Evolutionary conservation across 2,329 filamentous ascomycete species (phyloP).

Genomic region (Fusarium sp.): DNA sequence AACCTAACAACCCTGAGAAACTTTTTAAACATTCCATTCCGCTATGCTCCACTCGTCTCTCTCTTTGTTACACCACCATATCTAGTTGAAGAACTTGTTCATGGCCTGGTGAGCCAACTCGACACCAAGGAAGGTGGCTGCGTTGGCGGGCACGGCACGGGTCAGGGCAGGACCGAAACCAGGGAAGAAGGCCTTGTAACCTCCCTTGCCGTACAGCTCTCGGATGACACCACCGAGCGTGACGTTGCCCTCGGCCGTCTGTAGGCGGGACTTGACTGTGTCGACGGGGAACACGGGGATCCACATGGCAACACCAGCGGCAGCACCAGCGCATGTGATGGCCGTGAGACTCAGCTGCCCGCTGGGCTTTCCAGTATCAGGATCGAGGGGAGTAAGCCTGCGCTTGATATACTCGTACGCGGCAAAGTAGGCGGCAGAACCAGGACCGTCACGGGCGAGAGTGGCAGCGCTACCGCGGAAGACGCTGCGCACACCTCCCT

Average conservation of each 20-base stretch:
- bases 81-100: constrained; percentile 74
- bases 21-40: constrained; percentile 23
- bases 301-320: constrained; percentile 98
- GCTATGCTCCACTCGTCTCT: neutral
- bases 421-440: constrained; percentile 95
- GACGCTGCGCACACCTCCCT: constrained; percentile 90
- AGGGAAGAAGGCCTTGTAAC: constrained; percentile 94
- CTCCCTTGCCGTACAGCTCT: constrained; percentile 85
- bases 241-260: constrained; percentile 89
- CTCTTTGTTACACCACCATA: neutral
- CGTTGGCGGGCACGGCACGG: constrained; percentile 94
- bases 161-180: constrained; percentile 94
- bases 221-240: constrained; percentile 83
- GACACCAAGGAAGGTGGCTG: constrained; percentile 91
- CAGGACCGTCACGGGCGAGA: constrained; percentile 91
- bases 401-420: constrained; percentile 98
- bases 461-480: constrained; percentile 94
- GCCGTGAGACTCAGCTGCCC: constrained; percentile 86
- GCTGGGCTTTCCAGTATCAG: constrained; percentile 74
- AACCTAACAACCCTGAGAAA: constrained; percentile 19
- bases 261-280: constrained; percentile 93
- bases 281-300: constrained; percentile 98
- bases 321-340: constrained; percentile 87
- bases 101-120: constrained; percentile 87
- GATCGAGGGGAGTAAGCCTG: constrained; percentile 84